These are phyloP conservation scores for Yamadazyma kitorensis DNA, from an alignment of 805 yeast genomes.

Conservation along the genomic window DNA sequence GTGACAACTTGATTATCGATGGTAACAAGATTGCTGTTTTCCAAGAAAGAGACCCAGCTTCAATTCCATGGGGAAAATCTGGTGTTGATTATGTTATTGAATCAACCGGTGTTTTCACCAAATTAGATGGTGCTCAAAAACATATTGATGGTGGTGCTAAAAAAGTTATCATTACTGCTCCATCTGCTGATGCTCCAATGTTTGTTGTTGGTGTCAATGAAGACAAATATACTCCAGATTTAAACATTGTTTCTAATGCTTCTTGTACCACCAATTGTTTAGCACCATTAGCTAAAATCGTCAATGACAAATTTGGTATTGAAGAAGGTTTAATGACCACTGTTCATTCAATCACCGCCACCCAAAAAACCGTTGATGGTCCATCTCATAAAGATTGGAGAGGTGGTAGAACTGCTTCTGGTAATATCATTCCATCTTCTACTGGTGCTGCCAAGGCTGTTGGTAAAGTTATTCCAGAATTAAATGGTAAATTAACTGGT, in stretches of 20 bases:
- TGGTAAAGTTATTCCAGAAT: constrained; percentile 88
- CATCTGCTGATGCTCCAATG: constrained; percentile 93
- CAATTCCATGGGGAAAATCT: constrained; percentile 82
- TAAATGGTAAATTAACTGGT: constrained; percentile 93
- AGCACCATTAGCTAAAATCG: constrained; percentile 90
- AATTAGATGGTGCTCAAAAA: constrained; percentile 72
- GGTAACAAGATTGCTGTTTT: constrained; percentile 64
- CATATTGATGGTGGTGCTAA: constrained; percentile 91
- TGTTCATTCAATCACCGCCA: constrained; percentile 93
- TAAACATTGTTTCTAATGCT: constrained; percentile 82
- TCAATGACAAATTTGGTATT: constrained; percentile 82
- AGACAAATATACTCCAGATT: constrained; percentile 70
- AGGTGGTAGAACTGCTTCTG: constrained; percentile 96
- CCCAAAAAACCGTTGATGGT: constrained; percentile 96
- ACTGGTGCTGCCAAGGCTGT: constrained; percentile 99
- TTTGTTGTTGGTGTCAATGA: constrained; percentile 90
- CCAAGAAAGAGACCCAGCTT: constrained; percentile 82
- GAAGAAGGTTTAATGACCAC: constrained; percentile 95
- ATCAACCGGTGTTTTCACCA: constrained; percentile 94
- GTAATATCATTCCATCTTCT: constrained; percentile 92
- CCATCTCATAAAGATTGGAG: constrained; percentile 98
- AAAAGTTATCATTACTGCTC: constrained; percentile 93
- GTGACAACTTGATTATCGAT: constrained; percentile 60
- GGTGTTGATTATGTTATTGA: constrained; percentile 87
- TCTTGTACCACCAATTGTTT: constrained; percentile 96